Base-by-base conservation (phyloP, 148 eudicot genomes). In the Silene latifolia region DNA sequence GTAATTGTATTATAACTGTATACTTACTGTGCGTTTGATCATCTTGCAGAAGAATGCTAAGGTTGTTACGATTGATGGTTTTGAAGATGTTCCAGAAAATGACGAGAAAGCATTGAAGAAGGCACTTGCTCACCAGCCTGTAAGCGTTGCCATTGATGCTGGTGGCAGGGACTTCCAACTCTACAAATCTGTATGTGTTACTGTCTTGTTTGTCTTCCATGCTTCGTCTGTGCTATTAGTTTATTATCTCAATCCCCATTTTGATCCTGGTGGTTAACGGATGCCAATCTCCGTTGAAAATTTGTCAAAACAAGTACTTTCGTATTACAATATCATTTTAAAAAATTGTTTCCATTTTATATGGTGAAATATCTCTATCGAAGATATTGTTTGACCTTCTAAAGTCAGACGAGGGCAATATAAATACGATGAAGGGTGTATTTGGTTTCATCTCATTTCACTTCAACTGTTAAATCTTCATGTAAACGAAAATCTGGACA, bases 71-170 rank as follows among this genome's bases (percentile, higher is more conserved):
- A 93, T 93, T 79, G 89, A 93, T 82, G 88, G 85, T 1, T 93
- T 74, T 32, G 92, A 91, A 84, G 85, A 89, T 83, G 94, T 93
- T 73, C 92, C 96, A 10, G 71, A 65, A 54, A 82, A 89, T 58
- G 87, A 89, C 7, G 98, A 93, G 80, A 79, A 87, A 65, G 83
- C 92, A 0, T 73, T 91, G 72, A 73, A 80, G 88, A 93, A 93
- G 81, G 98, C 98, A 8, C 85, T 88, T 67, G 91, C 93, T 58
- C 24, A 79, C 72, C 98, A 93, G 78, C 98, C 98, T 3, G 84
- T 91, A 15, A 89, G 91, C 76, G 94, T 93, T 74, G 92, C 93
- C 56, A 88, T 93, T 77, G 97, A 93, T 82, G 92, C 97, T 23
- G 89, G 88, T 65, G 94, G 90, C 80, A 80, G 87, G 27, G 82